Percentiles rank a stretch among this genome's conserved stretches.
Conservation (phyloP, 768 basidiomycete genomes). For the Leccinum arenicola region DNA sequence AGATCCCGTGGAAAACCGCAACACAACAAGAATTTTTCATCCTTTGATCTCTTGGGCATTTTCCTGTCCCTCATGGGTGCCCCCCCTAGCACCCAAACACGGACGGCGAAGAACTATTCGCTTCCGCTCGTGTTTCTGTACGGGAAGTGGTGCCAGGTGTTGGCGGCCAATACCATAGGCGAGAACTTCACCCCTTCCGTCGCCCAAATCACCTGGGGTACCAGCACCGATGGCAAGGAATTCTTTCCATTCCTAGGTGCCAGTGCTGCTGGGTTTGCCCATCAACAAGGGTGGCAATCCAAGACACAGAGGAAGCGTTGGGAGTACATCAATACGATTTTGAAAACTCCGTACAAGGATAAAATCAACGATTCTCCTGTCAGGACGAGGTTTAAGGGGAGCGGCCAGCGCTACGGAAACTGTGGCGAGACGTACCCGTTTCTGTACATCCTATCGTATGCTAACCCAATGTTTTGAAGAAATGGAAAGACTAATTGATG, state of each 20-base stretch:
- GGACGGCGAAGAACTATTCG: not conserved
- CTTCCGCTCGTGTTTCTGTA: not conserved
- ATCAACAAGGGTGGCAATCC: not conserved
- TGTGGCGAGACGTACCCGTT: not conserved
- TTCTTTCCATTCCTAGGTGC: not conserved
- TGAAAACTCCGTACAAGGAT: not conserved
- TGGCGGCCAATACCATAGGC: not conserved
- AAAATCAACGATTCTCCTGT: not conserved
- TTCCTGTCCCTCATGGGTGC: not conserved
- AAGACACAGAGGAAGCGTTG: not conserved
- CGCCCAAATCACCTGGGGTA: not conserved
- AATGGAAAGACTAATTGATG: not conserved
- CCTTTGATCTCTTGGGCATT: not conserved
- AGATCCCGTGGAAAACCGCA: not conserved
- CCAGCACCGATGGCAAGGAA: not conserved
- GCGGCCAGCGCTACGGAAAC: not conserved
- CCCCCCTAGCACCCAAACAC: not conserved
- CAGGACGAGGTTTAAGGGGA: not conserved
- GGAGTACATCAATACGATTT: not conserved
- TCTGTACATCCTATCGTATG: not conserved
- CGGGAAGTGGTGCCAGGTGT: not conserved
- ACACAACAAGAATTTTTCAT: not conserved
- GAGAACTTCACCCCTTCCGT: not conserved
- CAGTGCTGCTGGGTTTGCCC: not conserved
- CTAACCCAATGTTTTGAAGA: not conserved